Conservation (phyloP, 2,329 filamentous ascomycete genomes). For the Apiospora aurea region DNA sequence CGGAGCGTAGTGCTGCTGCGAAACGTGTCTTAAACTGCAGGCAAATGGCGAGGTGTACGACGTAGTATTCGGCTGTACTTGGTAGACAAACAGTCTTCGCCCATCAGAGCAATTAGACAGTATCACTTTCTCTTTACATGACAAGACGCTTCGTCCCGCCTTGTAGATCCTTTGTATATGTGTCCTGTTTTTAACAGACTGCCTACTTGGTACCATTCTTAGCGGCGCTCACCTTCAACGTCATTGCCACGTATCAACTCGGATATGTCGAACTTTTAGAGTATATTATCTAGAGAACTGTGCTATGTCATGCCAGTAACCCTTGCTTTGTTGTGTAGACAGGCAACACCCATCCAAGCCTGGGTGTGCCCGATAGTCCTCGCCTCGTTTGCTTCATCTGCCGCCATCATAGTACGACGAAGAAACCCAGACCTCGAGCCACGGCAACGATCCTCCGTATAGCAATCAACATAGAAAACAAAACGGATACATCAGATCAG, state of each 20-base stretch:
- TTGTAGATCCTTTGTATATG: not conserved
- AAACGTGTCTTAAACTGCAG: not conserved
- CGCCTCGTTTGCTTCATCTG: not conserved
- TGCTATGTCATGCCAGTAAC: slow-evolving; percentile 13
- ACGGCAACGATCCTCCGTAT: not conserved
- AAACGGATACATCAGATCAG: not conserved
- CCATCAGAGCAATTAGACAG: slow-evolving; percentile 14
- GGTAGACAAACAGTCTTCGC: not conserved
- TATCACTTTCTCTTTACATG: not conserved
- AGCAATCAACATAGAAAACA: not conserved
- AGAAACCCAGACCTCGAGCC: not conserved
- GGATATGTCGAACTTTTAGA: not conserved
- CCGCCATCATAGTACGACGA: not conserved
- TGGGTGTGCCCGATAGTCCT: not conserved
- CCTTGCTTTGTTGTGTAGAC: not conserved
- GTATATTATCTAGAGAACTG: slow-evolving; percentile 10
- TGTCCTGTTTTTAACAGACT: not conserved
- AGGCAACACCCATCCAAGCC: not conserved
- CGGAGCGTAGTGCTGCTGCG: not conserved
- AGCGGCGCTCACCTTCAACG: not conserved
- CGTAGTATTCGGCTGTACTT: not conserved
- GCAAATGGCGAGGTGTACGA: slow-evolving; percentile 4
- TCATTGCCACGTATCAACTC: not conserved
- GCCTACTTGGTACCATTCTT: not conserved
- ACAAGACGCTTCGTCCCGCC: not conserved